These are phyloP conservation scores for Quercus engelmannii DNA, from an alignment of 306 rosid genomes.

Conservation along the genomic window DNA sequence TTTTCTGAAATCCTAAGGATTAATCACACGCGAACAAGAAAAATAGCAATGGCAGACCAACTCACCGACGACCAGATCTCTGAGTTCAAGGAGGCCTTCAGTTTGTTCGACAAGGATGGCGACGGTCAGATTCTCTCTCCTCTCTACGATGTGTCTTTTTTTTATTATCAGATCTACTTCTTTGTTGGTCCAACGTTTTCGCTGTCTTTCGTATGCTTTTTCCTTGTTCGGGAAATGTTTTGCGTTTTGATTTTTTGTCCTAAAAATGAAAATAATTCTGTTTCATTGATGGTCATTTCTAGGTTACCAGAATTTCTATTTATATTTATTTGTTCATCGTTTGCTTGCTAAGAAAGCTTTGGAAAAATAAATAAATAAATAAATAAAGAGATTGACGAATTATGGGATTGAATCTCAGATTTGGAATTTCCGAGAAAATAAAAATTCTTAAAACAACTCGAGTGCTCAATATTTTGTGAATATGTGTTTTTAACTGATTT, in stretches of 20 bases:
- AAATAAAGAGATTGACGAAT: background rate
- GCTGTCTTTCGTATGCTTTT: background rate
- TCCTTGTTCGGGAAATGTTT: too few relatives aligned
- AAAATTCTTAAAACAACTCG: background rate
- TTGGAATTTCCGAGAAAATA: background rate
- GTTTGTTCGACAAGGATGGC: constrained; percentile 81
- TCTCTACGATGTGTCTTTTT: background rate
- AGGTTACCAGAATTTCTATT: background rate
- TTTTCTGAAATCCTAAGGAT: too few relatives aligned
- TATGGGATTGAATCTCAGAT: background rate
- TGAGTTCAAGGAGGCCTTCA: constrained; percentile 82
- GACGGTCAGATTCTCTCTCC: constrained; percentile 47
- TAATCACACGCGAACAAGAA: background rate
- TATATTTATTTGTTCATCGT: background rate
- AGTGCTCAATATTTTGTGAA: too few relatives aligned
- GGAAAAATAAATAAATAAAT: too few relatives aligned
- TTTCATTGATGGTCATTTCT: background rate
- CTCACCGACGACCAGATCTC: constrained; percentile 85
- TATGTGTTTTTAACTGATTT: background rate
- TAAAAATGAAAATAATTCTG: background rate
- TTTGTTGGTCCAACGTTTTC: background rate
- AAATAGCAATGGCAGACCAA: constrained; percentile 63
- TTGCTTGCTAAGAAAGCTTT: background rate
- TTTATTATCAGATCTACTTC: background rate
- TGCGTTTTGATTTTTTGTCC: background rate